Percentiles rank a stretch among this genome's conserved stretches.
phyloP scores from a whole-genome alignment of 1,284 basidiomycete species.

The Cutaneotrichosporon sp. region DNA sequence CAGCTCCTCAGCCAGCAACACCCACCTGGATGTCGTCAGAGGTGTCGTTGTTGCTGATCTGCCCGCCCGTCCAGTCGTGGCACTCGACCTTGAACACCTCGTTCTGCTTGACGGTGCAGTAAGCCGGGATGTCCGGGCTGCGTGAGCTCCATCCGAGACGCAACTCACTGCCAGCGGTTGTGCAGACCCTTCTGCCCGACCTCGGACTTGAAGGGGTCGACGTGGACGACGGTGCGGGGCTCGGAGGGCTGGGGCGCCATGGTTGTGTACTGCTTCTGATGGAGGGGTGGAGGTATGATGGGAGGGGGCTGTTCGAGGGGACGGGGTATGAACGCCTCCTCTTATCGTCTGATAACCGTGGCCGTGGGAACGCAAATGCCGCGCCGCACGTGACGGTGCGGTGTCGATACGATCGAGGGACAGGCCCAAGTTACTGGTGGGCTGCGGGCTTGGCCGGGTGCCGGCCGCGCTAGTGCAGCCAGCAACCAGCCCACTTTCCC shows the following conservation, averaged over 20 bases:
- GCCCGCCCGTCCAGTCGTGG: slow-evolving; percentile 75
- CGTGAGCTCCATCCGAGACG: neutral
- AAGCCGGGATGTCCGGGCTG: slow-evolving; percentile 43
- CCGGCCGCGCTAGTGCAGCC: too few relatives aligned
- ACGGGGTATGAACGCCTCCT: neutral
- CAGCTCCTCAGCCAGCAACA: neutral
- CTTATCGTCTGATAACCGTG: slow-evolving; percentile 1
- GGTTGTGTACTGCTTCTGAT: neutral
- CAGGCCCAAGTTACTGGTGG: neutral
- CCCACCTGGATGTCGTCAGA: slow-evolving; percentile 31
- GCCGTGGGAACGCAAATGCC: neutral
- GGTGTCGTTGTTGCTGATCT: slow-evolving; percentile 74
- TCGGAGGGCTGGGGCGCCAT: slow-evolving; percentile 10
- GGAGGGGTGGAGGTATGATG: neutral
- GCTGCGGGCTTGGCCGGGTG: neutral
- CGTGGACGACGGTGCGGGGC: slow-evolving; percentile 29
- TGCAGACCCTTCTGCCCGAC: slow-evolving; percentile 34
- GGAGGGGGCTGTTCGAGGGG: neutral
- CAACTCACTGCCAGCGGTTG: slow-evolving; percentile 46
- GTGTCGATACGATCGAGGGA: neutral
- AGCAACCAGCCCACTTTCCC: too few relatives aligned
- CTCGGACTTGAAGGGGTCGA: slow-evolving; percentile 39
- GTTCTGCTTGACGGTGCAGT: slow-evolving; percentile 34
- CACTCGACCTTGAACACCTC: slow-evolving; percentile 74
- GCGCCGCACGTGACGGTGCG: neutral